Evolutionary conservation across 75 land plant species (phyloP), one percentile per base, ranked within the genome.

Genomic region (Azolla pinnata): DNA sequence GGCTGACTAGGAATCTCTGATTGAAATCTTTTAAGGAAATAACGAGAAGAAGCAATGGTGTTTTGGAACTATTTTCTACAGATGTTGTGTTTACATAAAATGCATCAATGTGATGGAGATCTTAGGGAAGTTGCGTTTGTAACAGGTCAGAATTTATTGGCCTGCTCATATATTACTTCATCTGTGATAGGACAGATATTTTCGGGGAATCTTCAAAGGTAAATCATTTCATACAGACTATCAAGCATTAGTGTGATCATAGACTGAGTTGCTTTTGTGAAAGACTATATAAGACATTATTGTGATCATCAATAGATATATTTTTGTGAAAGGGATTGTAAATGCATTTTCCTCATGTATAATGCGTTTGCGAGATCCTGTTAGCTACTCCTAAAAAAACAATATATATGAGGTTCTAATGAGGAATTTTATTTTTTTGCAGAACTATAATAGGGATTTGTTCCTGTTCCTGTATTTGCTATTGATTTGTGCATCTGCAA

Each of bases 401-500:
- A 35, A 5, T 35, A n/a, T n/a, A n/a, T n/a, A n/a, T n/a, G n/a
- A n/a, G n/a, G n/a, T n/a, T n/a, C n/a, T n/a, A n/a, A n/a, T n/a
- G n/a, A n/a, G n/a, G n/a, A n/a, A n/a, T n/a, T n/a, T n/a, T n/a
- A n/a, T n/a, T 27, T 3, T 26, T 74, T 40, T 72, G 72, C 96
- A 93, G 99, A 84, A 48, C 44, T 95, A 89, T 70, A 81, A 69
- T 67, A 75, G 99, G 31, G 99, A 95, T 60, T 82, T 95, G 44
- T 95, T 95, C 67, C 63, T 95, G 29, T 95, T 95, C 57, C 79
- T 95, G 63, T 95, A 89, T 65, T 51, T 78, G 17, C 85, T 89
- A 53, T 69, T 95, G 29, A 79, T 95, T 60, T 74, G 88, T 34
- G 99, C 72, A 48, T 81, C 88, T 27, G 67, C 75, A 12, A 68